Base-by-base conservation (phyloP, 805 yeast species). In the Nakazawaea wyomingensis region DNA sequence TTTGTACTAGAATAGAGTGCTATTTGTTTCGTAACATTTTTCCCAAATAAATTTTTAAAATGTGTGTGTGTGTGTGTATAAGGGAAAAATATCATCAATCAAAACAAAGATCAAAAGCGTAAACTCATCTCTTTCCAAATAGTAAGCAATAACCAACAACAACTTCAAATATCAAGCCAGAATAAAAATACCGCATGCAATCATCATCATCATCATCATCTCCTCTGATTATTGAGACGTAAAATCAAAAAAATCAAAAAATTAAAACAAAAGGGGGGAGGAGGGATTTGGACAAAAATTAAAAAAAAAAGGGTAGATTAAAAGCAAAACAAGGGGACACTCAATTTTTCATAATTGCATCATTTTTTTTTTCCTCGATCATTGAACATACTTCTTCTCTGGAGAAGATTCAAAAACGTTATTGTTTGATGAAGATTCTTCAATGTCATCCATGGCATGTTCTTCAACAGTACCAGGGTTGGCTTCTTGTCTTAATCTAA, bases 381-480 rank as follows among this genome's bases (percentile, higher is more conserved):
- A n/a, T n/a, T n/a, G n/a, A n/a, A n/a, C n/a, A n/a, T n/a, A n/a
- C n/a, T n/a, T 13, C 30, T 9, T 14, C 32, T 27, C 24, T 26
- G n/a, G n/a, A n/a, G n/a, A n/a, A 19, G 38, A 26, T 26, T 34
- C 43, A 29, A 29, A 2, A n/a, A 13, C 16, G 13, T 29, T 29
- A n/a, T 29, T 29, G 6, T 11, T 29, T n/a, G 32, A 29, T 29
- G 32, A 29, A 27, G 34, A 17, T 18, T 36, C 40, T 24, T 44
- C 38, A 30, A n/a, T n/a, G n/a, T n/a, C n/a, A n/a, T n/a, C n/a
- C n/a, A n/a, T n/a, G n/a, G n/a, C n/a, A n/a, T 10, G 34, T 37
- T 20, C 35, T 34, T 30, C 20, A 26, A 27, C 29, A 31, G 14
- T 64, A 53, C 74, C 72, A 11, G 60, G 57, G 10, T 58, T 49